Conservation (phyloP, 2,329 filamentous ascomycete genomes). For the Claviceps fusiformis region DNA sequence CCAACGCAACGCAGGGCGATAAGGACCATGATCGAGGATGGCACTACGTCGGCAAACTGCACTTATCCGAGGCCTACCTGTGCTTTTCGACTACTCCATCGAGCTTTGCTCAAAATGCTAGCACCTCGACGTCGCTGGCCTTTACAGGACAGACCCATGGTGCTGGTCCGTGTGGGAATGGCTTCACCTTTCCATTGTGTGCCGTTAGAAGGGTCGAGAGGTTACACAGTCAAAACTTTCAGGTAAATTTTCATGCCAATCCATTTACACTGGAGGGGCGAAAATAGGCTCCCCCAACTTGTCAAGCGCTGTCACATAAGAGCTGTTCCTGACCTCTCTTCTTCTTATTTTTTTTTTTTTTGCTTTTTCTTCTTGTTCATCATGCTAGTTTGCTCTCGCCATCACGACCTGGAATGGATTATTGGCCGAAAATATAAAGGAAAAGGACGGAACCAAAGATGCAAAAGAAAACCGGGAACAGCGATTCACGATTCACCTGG, state of each 20-base stretch:
- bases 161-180: slow-evolving; percentile 84
- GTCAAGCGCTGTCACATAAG: neutral
- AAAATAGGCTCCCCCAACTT: neutral
- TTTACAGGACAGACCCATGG: slow-evolving; percentile 92
- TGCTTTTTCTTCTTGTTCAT: neutral
- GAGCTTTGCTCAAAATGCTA: slow-evolving; percentile 72
- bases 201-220: slow-evolving; percentile 85
- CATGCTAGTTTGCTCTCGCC: slow-evolving; percentile 63
- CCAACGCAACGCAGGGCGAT: slow-evolving; percentile 56
- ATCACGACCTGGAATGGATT: slow-evolving; percentile 90
- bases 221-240: slow-evolving; percentile 80
- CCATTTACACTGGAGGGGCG: neutral
- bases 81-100: slow-evolving; percentile 93
- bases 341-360: neutral
- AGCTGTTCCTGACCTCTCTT: neutral
- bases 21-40: slow-evolving; percentile 62
- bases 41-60: slow-evolving; percentile 83
- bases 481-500: slow-evolving; percentile 81
- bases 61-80: slow-evolving; percentile 86
- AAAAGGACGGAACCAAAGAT: slow-evolving; percentile 29
- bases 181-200: slow-evolving; percentile 87
- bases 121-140: slow-evolving; percentile 61
- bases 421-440: slow-evolving; percentile 40
- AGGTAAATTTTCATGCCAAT: slow-evolving; percentile 25
- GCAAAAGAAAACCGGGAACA: slow-evolving; percentile 47